Conservation (phyloP, 2,329 filamentous ascomycete species). For the Graphium sp. region DNA sequence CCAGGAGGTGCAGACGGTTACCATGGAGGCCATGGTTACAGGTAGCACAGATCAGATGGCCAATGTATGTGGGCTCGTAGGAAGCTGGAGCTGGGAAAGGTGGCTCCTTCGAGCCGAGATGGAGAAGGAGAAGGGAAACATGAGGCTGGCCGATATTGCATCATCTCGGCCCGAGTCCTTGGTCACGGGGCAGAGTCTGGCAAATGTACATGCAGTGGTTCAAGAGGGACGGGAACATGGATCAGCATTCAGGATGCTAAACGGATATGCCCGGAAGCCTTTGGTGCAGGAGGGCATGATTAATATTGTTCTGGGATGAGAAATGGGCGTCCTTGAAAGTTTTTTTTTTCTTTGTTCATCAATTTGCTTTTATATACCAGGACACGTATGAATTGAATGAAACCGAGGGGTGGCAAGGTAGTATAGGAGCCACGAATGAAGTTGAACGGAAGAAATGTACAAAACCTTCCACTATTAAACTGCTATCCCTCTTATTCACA, state of each 20-base stretch:
- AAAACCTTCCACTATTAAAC: no score
- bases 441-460: no score
- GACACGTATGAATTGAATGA: no score
- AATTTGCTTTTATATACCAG: neutral
- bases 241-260: slow-evolving; percentile 43
- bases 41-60: slow-evolving; percentile 59
- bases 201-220: slow-evolving; percentile 41
- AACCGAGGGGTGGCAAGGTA: no score
- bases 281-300: slow-evolving; percentile 18
- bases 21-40: slow-evolving; percentile 43
- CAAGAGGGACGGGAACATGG: slow-evolving; percentile 45
- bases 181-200: slow-evolving; percentile 41
- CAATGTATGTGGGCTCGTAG: slow-evolving; percentile 64
- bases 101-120: slow-evolving; percentile 82
- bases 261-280: slow-evolving; percentile 49
- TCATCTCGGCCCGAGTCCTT: slow-evolving; percentile 30
- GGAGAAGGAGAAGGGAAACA: slow-evolving; percentile 59
- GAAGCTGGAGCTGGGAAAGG: slow-evolving; percentile 86
- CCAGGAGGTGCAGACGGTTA: slow-evolving; percentile 24
- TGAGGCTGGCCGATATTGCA: slow-evolving; percentile 34
- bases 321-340: neutral
- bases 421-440: no score
- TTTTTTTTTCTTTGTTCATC: neutral
- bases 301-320: slow-evolving; percentile 14
- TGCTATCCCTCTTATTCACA: no score